Conservation (phyloP, 352 stramenopile genomes). For the Phytopythium cucurbitacearum region DNA sequence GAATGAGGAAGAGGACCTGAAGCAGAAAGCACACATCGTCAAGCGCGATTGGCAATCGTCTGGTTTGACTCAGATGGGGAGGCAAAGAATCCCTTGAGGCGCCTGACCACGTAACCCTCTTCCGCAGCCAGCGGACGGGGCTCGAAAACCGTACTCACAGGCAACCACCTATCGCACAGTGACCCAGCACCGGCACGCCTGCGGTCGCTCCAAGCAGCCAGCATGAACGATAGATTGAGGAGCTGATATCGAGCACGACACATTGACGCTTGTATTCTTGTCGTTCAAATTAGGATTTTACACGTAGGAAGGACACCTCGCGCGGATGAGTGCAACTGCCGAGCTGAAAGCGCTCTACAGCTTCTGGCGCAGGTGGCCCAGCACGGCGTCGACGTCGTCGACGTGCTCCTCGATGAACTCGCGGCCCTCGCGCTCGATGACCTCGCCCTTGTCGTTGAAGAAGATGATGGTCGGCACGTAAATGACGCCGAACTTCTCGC, state of each 20-base stretch:
- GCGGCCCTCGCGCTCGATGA: slow-evolving; percentile 76
- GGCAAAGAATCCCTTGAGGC: no score
- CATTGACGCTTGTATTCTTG: neutral
- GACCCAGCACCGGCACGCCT: no score
- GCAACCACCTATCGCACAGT: neutral
- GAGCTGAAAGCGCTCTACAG: neutral
- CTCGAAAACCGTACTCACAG: neutral
- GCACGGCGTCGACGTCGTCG: slow-evolving; percentile 66
- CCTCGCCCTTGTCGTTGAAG: slow-evolving; percentile 83
- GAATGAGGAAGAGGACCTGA: no score
- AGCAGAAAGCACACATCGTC: no score
- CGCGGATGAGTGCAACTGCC: no score
- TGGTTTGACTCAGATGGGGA: no score
- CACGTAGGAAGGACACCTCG: neutral
- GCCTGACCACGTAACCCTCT: no score
- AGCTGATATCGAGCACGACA: no score
- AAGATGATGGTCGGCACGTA: slow-evolving; percentile 90
- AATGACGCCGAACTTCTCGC: slow-evolving; percentile 82
- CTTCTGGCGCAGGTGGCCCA: slow-evolving; percentile 60
- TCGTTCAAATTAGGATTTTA: neutral
- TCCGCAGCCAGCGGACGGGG: no score
- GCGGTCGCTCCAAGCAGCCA: no score
- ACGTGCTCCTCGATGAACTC: slow-evolving; percentile 69
- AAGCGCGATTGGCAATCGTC: no score
- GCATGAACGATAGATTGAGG: no score